Evolutionary conservation across 305 asterid species (phyloP).

Genomic region (Fraxinus platypoda): DNA sequence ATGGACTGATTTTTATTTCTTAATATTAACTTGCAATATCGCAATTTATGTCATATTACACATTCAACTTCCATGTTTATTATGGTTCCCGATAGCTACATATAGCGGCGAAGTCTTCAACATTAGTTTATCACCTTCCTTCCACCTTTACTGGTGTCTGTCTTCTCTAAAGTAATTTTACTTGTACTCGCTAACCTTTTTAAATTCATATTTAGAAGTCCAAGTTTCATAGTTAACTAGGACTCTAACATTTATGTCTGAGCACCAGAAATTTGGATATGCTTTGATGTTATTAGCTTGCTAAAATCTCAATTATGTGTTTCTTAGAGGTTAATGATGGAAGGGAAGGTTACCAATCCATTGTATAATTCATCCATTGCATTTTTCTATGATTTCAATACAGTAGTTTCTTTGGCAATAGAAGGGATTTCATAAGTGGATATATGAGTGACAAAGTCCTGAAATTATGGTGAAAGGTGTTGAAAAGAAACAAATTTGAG

Average conservation of each 20-base stretch:
- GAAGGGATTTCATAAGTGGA: not conserved
- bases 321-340: not conserved
- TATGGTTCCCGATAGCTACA: not conserved
- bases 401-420: not conserved
- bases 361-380: not conserved
- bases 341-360: not conserved
- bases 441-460: not conserved
- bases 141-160: not conserved
- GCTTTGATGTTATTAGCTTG: not conserved
- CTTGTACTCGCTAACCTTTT: not conserved
- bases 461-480: not conserved
- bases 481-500: not conserved
- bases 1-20: not conserved
- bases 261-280: not conserved
- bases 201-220: not conserved
- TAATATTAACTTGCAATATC: not conserved
- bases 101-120: not conserved
- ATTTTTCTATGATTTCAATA: not conserved
- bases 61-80: not conserved
- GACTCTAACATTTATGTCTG: not conserved
- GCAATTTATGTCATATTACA: not conserved
- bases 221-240: not conserved
- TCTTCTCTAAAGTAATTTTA: not conserved
- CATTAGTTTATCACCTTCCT: not conserved
- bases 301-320: not conserved